Evolutionary conservation across 805 yeast genomes (phyloP), one percentile per base, ranked within the genome.

Genomic region (Candida morakotiae): DNA sequence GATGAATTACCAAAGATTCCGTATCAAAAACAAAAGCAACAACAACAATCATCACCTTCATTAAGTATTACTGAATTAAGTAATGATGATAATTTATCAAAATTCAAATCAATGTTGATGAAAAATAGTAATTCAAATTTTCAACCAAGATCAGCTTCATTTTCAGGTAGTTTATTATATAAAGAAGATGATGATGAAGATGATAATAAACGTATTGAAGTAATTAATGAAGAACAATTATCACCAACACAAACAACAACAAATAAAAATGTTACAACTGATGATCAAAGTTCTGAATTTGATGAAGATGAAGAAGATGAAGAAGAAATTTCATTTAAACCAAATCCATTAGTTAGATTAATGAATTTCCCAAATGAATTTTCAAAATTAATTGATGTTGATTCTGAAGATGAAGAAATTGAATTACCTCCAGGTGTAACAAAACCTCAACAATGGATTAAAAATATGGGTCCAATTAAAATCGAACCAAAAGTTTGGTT

Each of bases 401-500:
- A 84, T 52, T 83, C 91, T 11, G 96, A 88, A 58, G 96, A 85
- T 43, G 71, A 66, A 43, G 97, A 89, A 56, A 73, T 87, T 32
- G 79, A 73, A 16, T 68, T 91, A 40, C 98, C 98, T 9, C 79
- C 84, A 2, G 98, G 98, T 11, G 98, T 91, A 15, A 69, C 71
- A 31, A 85, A 83, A 54, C 98, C 98, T 38, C 77, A 74, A 18
- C 67, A 72, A 22, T 77, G 85, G 62, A 72, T 91, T 50, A 85
- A 89, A 54, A 88, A 88, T 58, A 81, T 89, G 19, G 96, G 96
- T 6, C 93, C 96, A 1, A 77, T 88, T 39, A 88, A 85, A 62
- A 89, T 93, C 41, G 98, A 93, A 67, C 94, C 98, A 21, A 93
- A 93, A 56, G 98, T 93, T 10, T 93, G 98, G 97, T 72, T 93